phyloP scores from a whole-genome alignment of 768 basidiomycete species.

The Lactarius pseudohatsudake region DNA sequence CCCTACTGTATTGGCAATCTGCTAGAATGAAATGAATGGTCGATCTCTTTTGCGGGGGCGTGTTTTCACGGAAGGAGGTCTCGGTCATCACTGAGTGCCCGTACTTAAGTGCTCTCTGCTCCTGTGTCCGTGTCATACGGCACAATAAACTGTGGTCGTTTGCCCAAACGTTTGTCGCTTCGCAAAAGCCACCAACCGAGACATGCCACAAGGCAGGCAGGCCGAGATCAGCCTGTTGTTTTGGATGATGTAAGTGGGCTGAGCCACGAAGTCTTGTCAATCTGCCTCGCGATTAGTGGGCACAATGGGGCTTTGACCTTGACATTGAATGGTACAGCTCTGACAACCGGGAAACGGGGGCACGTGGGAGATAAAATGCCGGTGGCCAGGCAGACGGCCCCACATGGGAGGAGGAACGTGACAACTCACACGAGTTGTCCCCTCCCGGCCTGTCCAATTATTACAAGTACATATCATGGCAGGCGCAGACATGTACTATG shows the following conservation, averaged over 20 bases:
- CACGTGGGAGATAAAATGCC: neutral
- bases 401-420: neutral
- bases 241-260: neutral
- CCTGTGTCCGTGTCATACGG: neutral
- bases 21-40: neutral
- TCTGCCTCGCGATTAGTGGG: neutral
- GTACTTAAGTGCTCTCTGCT: neutral
- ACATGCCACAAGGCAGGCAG: too few relatives aligned
- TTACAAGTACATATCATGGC: neutral
- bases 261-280: neutral
- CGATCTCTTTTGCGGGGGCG: neutral
- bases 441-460: neutral
- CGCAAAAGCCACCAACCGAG: neutral
- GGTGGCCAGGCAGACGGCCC: slow-evolving; percentile 1
- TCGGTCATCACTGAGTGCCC: neutral
- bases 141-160: neutral
- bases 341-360: neutral
- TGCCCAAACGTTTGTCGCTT: neutral
- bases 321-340: neutral
- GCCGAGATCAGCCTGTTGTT: neutral
- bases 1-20: too few relatives aligned
- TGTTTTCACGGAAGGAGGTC: neutral
- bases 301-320: neutral
- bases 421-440: neutral
- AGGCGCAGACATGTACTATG: neutral